Evolutionary conservation across 805 yeast species (phyloP).

Genomic region (Yarrowia yakushimensis): DNA sequence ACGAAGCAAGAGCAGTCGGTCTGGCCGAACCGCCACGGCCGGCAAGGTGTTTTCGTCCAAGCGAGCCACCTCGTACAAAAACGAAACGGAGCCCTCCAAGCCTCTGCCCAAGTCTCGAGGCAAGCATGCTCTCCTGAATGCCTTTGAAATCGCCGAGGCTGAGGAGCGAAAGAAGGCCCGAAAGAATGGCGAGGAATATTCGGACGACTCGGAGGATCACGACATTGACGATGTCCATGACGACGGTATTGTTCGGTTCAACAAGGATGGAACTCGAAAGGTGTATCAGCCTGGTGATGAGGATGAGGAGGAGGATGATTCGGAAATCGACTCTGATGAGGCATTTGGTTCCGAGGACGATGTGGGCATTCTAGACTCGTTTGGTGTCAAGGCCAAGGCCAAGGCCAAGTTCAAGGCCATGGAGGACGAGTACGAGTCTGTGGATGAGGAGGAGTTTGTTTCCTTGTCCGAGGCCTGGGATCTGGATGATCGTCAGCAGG

Average conservation of each 20-base stretch:
- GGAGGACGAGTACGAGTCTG: conserved; percentile 37
- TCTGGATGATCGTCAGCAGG: conserved; percentile 50
- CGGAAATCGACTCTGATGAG: conserved; percentile 75
- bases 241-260: conserved; percentile 22
- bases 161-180: conserved; percentile 8
- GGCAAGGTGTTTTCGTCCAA: conserved; percentile 13
- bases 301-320: conserved; percentile 34
- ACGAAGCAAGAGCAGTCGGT: conserved; percentile 4
- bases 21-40: conserved; percentile 2
- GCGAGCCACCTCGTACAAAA: conserved; percentile 12
- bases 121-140: conserved; percentile 10
- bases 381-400: conserved; percentile 41
- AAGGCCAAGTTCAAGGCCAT: conserved; percentile 50
- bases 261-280: conserved; percentile 20
- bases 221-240: conserved; percentile 12
- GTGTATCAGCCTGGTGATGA: background rate
- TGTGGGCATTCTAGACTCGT: conserved; percentile 40
- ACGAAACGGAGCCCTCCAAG: background rate
- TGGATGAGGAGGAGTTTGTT: conserved; percentile 58
- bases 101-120: conserved; percentile 12
- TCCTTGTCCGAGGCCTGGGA: conserved; percentile 90
- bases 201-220: conserved; percentile 20
- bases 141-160: conserved; percentile 12
- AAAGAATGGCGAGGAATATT: conserved; percentile 2
- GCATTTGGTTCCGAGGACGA: conserved; percentile 75